These are phyloP conservation scores for Atkinsonella hypoxylon DNA, from an alignment of 2,329 filamentous ascomycete genomes.

Conservation along the genomic window DNA sequence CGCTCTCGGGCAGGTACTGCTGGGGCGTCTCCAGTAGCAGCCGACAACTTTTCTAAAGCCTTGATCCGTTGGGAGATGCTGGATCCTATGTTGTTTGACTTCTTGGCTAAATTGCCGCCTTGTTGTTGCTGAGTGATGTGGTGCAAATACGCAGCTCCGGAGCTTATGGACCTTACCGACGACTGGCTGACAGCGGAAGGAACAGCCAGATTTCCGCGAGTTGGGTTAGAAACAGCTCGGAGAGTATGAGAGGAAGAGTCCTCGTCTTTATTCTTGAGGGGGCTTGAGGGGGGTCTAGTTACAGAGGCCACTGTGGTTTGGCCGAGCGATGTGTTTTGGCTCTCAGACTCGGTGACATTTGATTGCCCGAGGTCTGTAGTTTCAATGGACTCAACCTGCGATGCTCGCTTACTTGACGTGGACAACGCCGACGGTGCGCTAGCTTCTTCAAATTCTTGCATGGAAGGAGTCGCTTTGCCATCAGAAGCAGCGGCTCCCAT, in stretches of 20 bases:
- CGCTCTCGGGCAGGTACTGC: constrained; percentile 20
- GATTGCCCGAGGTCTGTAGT: constrained; percentile 25
- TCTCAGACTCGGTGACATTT: constrained; percentile 73
- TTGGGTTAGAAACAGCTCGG: constrained; percentile 37
- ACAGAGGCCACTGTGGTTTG: constrained; percentile 73
- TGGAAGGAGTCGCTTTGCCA: background rate
- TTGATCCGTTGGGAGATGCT: constrained; percentile 93
- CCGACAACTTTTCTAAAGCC: constrained; percentile 69
- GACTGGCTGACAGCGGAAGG: constrained; percentile 34
- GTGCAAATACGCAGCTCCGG: constrained; percentile 43
- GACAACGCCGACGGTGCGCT: constrained; percentile 17
- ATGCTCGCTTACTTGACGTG: constrained; percentile 22
- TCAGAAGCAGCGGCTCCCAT: background rate
- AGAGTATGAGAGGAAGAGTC: constrained; percentile 16
- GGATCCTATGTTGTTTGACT: constrained; percentile 64
- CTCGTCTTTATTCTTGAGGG: constrained; percentile 7
- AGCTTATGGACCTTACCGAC: constrained; percentile 41
- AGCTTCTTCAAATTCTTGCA: constrained; percentile 12
- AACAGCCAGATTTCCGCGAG: constrained; percentile 30
- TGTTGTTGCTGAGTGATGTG: constrained; percentile 40
- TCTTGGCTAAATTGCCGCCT: constrained; percentile 40
- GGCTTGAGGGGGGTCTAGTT: constrained; percentile 39
- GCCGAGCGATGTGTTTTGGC: constrained; percentile 69
- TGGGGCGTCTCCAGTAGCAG: constrained; percentile 19
- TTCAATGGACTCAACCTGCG: constrained; percentile 40